A percentile compares a stretch with the other conserved stretches of the same genome.
These are phyloP conservation scores for Diaporthe citriasiana DNA, from an alignment of 2,329 filamentous ascomycete species.

Conservation along the genomic window DNA sequence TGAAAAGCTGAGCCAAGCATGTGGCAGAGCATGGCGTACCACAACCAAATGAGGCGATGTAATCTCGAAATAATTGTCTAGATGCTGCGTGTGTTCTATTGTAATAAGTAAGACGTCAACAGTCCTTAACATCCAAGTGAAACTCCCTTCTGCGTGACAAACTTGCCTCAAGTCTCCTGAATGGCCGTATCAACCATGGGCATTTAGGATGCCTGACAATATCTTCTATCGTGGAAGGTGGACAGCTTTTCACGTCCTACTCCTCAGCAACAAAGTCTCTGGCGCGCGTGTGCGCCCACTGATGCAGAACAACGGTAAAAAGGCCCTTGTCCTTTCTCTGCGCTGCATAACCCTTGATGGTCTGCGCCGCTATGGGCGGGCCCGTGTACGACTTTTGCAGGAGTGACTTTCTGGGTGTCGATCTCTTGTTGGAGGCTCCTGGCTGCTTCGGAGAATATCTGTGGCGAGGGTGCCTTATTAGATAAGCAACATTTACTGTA, in stretches of 20 bases:
- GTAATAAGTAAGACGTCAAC: neutral
- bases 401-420: neutral
- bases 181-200: neutral
- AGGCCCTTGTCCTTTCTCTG: neutral
- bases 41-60: neutral
- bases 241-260: neutral
- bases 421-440: neutral
- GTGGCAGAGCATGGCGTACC: neutral
- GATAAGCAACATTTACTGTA: no score
- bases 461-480: no score
- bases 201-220: neutral
- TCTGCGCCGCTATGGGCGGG: neutral
- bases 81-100: neutral
- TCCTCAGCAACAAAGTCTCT: neutral
- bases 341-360: neutral
- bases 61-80: neutral
- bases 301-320: neutral
- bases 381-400: neutral
- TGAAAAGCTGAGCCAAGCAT: neutral
- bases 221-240: neutral
- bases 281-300: neutral
- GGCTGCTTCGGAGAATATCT: no score
- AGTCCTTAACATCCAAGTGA: neutral
- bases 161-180: neutral
- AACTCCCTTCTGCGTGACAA: neutral